Evolutionary conservation across 345 rosid genomes (phyloP).

Genomic region (Boechera retrofracta): DNA sequence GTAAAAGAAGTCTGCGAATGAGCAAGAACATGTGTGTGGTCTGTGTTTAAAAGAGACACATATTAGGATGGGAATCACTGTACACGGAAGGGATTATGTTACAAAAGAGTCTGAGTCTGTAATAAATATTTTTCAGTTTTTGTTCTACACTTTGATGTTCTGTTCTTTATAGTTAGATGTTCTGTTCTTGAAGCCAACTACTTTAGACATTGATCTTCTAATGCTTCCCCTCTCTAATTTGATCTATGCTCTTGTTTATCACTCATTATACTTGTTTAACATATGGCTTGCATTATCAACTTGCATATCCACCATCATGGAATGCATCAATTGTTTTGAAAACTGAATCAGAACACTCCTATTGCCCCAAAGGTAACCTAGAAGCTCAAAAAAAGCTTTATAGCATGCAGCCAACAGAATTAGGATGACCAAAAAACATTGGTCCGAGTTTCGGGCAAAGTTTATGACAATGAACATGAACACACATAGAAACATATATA

Average conservation of each 20-base stretch:
- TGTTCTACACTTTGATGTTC: neutral
- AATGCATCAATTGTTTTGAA: neutral
- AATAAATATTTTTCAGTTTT: conserved; percentile 13
- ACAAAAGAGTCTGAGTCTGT: conserved; percentile 37
- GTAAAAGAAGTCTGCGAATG: conserved; percentile 24
- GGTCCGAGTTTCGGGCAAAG: conserved; percentile 22
- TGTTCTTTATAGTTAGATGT: conserved; percentile 7
- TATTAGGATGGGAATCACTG: neutral
- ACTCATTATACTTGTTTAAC: neutral
- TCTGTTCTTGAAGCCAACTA: conserved; percentile 4
- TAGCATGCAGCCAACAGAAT: conserved; percentile 3
- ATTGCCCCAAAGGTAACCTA: neutral
- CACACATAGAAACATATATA: conserved; percentile 5
- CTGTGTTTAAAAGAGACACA: conserved; percentile 22
- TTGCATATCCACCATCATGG: neutral
- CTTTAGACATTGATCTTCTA: neutral
- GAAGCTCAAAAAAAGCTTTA: conserved; percentile 14
- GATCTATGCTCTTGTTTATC: neutral
- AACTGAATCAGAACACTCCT: neutral
- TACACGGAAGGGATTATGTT: conserved; percentile 13
- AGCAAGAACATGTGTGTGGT: conserved; percentile 30
- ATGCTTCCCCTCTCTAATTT: neutral
- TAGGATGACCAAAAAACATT: conserved; percentile 10
- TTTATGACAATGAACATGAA: conserved; percentile 5
- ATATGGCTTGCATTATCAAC: conserved; percentile 1